phyloP scores from a whole-genome alignment of 2,329 filamentous ascomycete genomes.

The Rhinocladiella mackenziei region DNA sequence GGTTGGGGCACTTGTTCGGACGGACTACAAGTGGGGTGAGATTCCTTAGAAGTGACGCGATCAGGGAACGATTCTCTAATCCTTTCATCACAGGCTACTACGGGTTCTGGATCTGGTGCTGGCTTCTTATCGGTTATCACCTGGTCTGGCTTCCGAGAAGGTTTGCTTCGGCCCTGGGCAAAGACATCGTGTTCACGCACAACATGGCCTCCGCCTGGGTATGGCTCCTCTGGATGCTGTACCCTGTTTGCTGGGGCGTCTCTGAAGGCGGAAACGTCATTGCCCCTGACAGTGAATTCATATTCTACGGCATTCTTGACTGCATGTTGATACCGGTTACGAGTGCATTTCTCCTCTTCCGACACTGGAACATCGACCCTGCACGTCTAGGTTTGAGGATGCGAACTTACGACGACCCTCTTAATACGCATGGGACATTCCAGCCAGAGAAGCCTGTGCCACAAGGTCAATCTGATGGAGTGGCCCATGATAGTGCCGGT shows the following conservation, averaged over 20 bases:
- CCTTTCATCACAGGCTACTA: too few species aligned
- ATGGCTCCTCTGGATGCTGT: constrained; percentile 56
- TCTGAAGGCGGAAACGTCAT: constrained; percentile 64
- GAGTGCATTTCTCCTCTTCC: constrained; percentile 7
- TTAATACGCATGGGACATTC: too few species aligned
- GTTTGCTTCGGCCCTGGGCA: constrained; percentile 58
- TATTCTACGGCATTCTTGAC: constrained; percentile 25
- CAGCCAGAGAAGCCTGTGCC: too few species aligned
- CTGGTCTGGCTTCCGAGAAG: constrained; percentile 53
- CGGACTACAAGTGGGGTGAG: constrained; percentile 53
- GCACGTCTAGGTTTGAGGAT: constrained; percentile 14
- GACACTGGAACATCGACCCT: constrained; percentile 20
- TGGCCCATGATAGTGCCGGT: too few species aligned
- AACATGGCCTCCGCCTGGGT: constrained; percentile 54
- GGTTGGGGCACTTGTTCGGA: constrained; percentile 59
- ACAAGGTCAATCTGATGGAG: too few species aligned
- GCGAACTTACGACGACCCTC: too few species aligned
- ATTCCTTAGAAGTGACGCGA: neutral
- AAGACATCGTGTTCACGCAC: constrained; percentile 52
- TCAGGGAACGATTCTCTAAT: constrained; percentile 31
- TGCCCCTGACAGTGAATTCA: constrained; percentile 48
- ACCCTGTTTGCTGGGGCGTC: constrained; percentile 62
- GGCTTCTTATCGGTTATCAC: constrained; percentile 58
- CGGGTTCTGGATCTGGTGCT: too few species aligned
- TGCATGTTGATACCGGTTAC: constrained; percentile 10